Conservation (phyloP, 2,329 filamentous ascomycete genomes). For the Ambrosiella xylebori region DNA sequence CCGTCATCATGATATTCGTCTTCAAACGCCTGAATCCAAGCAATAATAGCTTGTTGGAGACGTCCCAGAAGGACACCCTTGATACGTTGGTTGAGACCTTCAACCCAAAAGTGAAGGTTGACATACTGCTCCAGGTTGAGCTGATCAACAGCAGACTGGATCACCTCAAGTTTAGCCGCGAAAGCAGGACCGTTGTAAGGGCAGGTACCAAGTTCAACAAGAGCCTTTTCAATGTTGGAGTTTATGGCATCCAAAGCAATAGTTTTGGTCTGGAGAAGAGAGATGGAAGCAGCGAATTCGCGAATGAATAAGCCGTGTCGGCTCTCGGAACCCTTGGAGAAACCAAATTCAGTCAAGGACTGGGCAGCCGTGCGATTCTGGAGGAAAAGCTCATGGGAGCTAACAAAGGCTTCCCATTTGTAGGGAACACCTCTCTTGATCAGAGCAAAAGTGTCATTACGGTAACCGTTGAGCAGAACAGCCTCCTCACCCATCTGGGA, state of each 20-base stretch:
- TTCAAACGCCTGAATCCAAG: conserved; percentile 79
- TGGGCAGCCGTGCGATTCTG: conserved; percentile 30
- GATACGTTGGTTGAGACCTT: conserved; percentile 69
- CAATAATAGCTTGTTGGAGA: conserved; percentile 63
- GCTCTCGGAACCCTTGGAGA: conserved; percentile 51
- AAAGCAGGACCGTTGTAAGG: conserved; percentile 69
- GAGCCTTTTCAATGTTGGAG: conserved; percentile 60
- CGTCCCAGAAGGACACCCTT: conserved; percentile 65
- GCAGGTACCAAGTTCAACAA: conserved; percentile 70
- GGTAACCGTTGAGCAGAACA: conserved; percentile 74
- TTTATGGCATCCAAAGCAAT: conserved; percentile 63
- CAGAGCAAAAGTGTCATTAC: conserved; percentile 72
- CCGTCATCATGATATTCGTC: conserved; percentile 37
- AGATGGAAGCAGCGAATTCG: conserved; percentile 76
- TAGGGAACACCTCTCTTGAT: conserved; percentile 77
- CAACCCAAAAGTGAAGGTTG: conserved; percentile 82
- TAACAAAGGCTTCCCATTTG: conserved; percentile 95
- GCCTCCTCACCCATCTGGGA: conserved; percentile 73
- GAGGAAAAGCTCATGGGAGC: conserved; percentile 76
- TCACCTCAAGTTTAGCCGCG: conserved; percentile 59
- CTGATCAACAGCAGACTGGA: conserved; percentile 88
- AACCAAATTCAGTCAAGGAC: conserved; percentile 27
- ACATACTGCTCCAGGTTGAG: conserved; percentile 92
- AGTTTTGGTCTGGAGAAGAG: conserved; percentile 76
- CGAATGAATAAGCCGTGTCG: conserved; percentile 94